Evolutionary conservation across 306 rosid genomes (phyloP), one percentile per base, ranked within the genome.

Genomic region (Sophora flavescens): DNA sequence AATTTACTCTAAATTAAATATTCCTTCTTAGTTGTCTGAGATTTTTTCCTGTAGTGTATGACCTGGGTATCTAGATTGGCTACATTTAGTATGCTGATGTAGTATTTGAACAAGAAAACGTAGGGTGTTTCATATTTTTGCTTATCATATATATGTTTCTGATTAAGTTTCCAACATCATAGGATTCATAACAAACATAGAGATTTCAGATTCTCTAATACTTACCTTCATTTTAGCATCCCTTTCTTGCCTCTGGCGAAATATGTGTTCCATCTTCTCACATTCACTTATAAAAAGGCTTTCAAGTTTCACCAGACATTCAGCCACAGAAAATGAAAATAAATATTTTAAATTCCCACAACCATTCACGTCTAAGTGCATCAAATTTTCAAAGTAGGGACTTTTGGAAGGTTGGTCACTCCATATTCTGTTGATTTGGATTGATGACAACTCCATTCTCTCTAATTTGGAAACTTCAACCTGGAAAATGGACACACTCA

Each of bases 231-330:
- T 4, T 36, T 2, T 16, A 6, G 9, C 22, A n/a, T 8, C 9
- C 1, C 7, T 41, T 13, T 0, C 15, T 44, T 42, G 14, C 47
- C 32, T 22, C 1, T 10, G 15, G 13, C 3, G 3, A 11, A 76
- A 38, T 47, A 84, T 52, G 11, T 41, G 48, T 48, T 44, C 32
- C 85, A 87, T 82, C 47, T 4, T 4, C 2, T 33, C 2, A 50
- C 88, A 87, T 0, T 3, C 3, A 1, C 28, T 3, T 48, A 87
- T 26, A 5, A 41, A 15, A 6, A 87, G 78, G 13, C 38, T 68
- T 53, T 75, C 35, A 11, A 87, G 84, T 10, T 75, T 77, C 39
- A 38, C 52, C 4, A 81, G 65, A 39, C 57, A 35, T 11, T 13
- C 45, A 0, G 82, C 86, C 76, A 66, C 52, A 4, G 63, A 56